Evolutionary conservation across 2,329 filamentous ascomycete genomes (phyloP), one percentile per base, ranked within the genome.

Genomic region (Trichoderma oligosporum): DNA sequence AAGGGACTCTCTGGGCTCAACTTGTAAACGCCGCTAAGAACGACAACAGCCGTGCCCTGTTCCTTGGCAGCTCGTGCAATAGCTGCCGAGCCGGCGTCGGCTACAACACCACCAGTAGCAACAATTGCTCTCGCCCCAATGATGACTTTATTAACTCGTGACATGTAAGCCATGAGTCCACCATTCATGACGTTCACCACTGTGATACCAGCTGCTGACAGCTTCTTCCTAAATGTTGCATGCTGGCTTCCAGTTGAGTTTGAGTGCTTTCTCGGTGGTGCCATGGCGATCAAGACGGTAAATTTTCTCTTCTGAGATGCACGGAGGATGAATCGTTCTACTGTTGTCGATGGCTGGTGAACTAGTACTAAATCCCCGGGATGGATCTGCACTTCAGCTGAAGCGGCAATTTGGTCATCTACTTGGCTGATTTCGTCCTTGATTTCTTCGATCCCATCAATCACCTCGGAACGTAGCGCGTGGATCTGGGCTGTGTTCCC

Each of bases 371-470:
- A 88, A 72, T 99, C 93, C 68, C 93, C 91, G 1, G 90, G 89
- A 69, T 96, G 90, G 62, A 99, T 96, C 71, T 97, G 89, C 46
- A 95, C 89, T 61, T 96, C 87, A 2, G 92, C 89, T 62, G 91
- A 88, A 20, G 85, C 84, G 2, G 93, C 89, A 65, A 99, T 95
- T 72, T 96, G 91, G 67, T 96, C 91, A 69, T 97, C 94, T 7
- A 91, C 91, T 68, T 93, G 88, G 63, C 88, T 87, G 57, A 99
- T 86, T 74, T 99, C 94, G 68, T 99, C 94, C 71, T 96, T 89
- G 60, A 99, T 91, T 71, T 99, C 94, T 66, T 91, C 86, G 66
- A 99, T 97, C 39, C 92, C 94, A 65, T 94, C 89, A 63, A 97
- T 86, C 24, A 97, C 88, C 72, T 97, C 94, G 12, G 90, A 90